Evolutionary conservation across 306 rosid genomes (phyloP).

Genomic region (Cucumis cinereus): DNA sequence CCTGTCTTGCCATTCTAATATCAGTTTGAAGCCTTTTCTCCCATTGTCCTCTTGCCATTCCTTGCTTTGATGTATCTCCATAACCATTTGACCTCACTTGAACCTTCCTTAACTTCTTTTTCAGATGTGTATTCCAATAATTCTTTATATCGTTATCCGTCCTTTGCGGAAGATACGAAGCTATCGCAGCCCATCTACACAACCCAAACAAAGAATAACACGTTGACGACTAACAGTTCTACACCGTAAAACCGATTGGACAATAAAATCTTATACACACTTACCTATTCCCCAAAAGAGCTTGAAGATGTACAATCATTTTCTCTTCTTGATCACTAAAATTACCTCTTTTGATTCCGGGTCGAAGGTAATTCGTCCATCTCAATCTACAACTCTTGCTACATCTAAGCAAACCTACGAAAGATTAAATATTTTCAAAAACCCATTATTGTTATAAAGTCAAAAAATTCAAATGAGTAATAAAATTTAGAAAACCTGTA

Average conservation of each 20-base stretch:
- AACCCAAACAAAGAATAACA: background rate
- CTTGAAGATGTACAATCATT: conserved; percentile 71
- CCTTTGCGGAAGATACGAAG: conserved; percentile 63
- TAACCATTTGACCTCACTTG: conserved; percentile 11
- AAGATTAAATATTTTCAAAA: too few species aligned
- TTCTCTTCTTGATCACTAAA: conserved; percentile 57
- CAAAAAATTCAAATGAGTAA: too few species aligned
- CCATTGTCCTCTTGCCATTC: conserved; percentile 57
- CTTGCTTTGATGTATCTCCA: conserved; percentile 6
- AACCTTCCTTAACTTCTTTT: conserved; percentile 46
- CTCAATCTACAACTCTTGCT: conserved; percentile 64
- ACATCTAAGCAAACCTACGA: conserved; percentile 50
- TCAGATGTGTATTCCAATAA: conserved; percentile 63
- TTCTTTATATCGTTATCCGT: conserved; percentile 65
- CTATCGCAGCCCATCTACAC: conserved; percentile 69
- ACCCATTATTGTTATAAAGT: too few species aligned
- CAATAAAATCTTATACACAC: too few species aligned
- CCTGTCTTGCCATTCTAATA: conserved; percentile 47
- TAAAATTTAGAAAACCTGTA: conserved; percentile 33
- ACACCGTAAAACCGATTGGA: too few species aligned
- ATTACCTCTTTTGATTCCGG: conserved; percentile 63
- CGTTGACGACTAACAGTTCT: background rate
- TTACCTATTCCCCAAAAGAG: conserved; percentile 59
- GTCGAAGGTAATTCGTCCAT: conserved; percentile 66
- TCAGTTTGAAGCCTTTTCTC: conserved; percentile 67